These are phyloP conservation scores for Rhodotorula sp. DNA, from an alignment of 1,284 basidiomycete genomes.

Conservation along the genomic window DNA sequence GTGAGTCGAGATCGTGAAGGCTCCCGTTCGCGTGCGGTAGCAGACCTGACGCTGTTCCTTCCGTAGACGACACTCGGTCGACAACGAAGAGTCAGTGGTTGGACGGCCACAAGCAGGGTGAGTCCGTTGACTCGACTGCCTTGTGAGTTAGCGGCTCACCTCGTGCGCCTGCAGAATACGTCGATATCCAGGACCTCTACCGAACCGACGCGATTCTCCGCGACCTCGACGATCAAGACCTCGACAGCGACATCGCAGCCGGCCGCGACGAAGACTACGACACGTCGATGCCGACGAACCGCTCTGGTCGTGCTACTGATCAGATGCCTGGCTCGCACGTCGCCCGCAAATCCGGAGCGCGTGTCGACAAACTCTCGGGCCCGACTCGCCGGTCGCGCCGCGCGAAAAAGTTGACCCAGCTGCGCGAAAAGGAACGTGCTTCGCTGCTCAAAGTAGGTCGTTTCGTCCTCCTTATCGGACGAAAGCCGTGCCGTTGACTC, in stretches of 20 bases:
- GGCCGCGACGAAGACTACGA: too few species aligned
- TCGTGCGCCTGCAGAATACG: background rate
- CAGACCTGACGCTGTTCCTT: background rate
- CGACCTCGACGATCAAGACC: conserved; percentile 7
- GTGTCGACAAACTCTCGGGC: background rate
- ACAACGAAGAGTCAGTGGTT: background rate
- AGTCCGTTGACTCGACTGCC: background rate
- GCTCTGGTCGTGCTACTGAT: background rate
- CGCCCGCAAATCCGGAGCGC: background rate
- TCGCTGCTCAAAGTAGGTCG: background rate
- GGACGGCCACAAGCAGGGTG: background rate
- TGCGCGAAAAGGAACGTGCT: background rate
- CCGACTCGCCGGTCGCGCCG: background rate
- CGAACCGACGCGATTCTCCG: background rate
- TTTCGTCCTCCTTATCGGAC: background rate
- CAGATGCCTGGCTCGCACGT: background rate
- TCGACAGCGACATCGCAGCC: conserved; percentile 1
- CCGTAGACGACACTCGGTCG: background rate
- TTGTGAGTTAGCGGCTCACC: background rate
- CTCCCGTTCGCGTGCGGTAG: background rate
- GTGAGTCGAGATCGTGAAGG: background rate
- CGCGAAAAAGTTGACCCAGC: background rate
- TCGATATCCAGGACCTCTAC: background rate
- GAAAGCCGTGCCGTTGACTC: background rate
- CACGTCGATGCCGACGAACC: background rate